phyloP scores from a whole-genome alignment of 192 early-diverging fungal species.

The Coemansia sp. region DNA sequence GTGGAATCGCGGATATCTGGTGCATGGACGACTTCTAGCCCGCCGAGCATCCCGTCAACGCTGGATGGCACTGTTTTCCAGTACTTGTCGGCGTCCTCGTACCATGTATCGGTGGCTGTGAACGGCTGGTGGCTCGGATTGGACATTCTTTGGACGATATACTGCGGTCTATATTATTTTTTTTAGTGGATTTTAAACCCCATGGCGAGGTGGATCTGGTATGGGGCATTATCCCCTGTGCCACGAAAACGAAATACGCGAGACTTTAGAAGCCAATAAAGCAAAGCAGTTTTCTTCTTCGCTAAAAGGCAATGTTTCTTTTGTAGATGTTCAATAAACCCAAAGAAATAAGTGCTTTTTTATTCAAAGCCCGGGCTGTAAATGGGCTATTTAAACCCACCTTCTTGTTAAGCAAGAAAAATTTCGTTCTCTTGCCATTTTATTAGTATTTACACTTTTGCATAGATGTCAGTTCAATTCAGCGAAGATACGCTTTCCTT shows the following conservation, averaged over 20 bases:
- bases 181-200: neutral
- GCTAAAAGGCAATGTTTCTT: no score
- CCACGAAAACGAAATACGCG: no score
- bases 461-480: neutral
- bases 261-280: no score
- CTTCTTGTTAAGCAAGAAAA: no score
- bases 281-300: no score
- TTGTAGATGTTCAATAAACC: no score
- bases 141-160: neutral
- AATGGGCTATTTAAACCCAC: no score
- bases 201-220: neutral
- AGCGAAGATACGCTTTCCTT: neutral
- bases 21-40: conserved; percentile 69
- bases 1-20: conserved; percentile 70
- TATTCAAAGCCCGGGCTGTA: no score
- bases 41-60: conserved; percentile 84
- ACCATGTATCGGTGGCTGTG: conserved; percentile 57
- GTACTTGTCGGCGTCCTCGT: conserved; percentile 62
- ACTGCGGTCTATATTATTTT: neutral
- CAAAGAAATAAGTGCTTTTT: no score
- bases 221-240: neutral
- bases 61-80: conserved; percentile 43
- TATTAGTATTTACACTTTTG: neutral
- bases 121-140: conserved; percentile 6
- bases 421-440: no score